phyloP scores from a whole-genome alignment of 1,284 basidiomycete species.

The Irpex sp. region DNA sequence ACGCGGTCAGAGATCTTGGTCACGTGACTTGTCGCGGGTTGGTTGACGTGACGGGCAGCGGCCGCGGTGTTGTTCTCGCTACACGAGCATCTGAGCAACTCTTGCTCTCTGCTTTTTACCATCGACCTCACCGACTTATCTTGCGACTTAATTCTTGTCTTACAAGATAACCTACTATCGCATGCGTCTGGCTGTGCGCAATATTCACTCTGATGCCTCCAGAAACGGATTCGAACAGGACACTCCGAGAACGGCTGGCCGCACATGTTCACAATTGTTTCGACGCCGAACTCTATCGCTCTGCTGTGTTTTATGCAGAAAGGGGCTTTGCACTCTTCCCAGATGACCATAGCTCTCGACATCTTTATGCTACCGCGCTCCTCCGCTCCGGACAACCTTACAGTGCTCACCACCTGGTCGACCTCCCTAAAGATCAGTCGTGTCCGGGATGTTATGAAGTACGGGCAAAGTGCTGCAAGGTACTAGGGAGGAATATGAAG shows the following conservation, averaged over 20 bases:
- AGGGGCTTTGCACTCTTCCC: conserved; percentile 67
- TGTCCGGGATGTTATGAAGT: conserved; percentile 80
- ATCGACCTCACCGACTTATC: conserved; percentile 4
- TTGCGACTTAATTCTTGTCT: background rate
- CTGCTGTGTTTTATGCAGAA: conserved; percentile 81
- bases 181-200: background rate
- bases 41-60: conserved; percentile 14
- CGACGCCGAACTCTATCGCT: conserved; percentile 69
- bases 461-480: conserved; percentile 73
- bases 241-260: conserved; percentile 48
- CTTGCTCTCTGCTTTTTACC: background rate
- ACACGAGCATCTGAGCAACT: background rate
- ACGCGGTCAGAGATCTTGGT: background rate
- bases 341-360: conserved; percentile 76
- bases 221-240: conserved; percentile 40
- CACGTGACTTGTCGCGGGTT: conserved; percentile 21
- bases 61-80: background rate
- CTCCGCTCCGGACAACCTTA: conserved; percentile 73
- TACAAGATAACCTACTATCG: background rate
- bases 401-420: conserved; percentile 73
- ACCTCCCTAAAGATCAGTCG: conserved; percentile 48
- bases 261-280: conserved; percentile 74
- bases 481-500: conserved; percentile 66
- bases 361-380: conserved; percentile 79
- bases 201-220: conserved; percentile 37